Evolutionary conservation across 2,329 filamentous ascomycete species (phyloP).

Genomic region (Aspergillus puulaauensis): DNA sequence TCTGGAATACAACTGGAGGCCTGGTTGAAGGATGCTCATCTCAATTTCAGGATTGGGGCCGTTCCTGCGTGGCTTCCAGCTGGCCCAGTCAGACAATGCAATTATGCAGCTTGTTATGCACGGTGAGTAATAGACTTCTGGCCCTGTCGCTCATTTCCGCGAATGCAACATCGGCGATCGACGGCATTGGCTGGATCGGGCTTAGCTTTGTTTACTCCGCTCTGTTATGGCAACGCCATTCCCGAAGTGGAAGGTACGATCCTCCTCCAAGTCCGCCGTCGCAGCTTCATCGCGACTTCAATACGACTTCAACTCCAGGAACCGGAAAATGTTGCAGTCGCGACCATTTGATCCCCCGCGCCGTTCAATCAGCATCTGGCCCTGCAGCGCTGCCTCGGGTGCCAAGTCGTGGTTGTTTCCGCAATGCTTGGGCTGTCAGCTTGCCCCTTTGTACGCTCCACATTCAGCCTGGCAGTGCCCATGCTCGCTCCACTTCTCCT

Average conservation of each 20-base stretch:
- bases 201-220: background rate
- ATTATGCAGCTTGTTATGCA: too few relatives aligned
- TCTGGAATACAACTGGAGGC: too few relatives aligned
- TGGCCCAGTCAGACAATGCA: too few relatives aligned
- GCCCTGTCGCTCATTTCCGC: background rate
- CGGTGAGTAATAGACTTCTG: too few relatives aligned
- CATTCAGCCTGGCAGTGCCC: background rate
- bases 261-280: background rate
- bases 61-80: too few relatives aligned
- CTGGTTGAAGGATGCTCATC: too few relatives aligned
- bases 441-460: background rate
- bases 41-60: too few relatives aligned
- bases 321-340: too few relatives aligned
- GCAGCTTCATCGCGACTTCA: too few relatives aligned
- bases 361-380: background rate
- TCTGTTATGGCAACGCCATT: background rate
- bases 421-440: background rate
- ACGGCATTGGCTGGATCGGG: background rate
- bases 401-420: background rate
- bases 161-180: background rate
- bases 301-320: too few relatives aligned
- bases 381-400: background rate
- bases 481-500: background rate
- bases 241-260: background rate
- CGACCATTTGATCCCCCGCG: background rate